Percentiles rank a stretch among this genome's conserved stretches.
Conservation (phyloP, 331 rosid species). For the Pyrus hybrid region DNA sequence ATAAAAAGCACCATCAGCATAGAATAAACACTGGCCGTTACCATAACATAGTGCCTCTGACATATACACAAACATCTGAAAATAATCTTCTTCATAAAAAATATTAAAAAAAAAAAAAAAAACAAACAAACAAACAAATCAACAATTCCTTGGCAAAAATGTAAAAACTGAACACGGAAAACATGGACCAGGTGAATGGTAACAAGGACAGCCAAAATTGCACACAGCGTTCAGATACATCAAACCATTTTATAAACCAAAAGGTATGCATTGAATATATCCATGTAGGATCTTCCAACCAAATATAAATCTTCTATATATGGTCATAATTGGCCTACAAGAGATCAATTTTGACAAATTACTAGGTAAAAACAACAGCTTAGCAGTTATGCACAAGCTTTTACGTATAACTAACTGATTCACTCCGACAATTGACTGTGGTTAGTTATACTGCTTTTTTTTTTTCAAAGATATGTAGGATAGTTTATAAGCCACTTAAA, state of each 20-base stretch:
- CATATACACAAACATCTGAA: too few relatives aligned
- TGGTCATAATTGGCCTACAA: background rate
- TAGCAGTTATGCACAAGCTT: background rate
- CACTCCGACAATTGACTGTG: background rate
- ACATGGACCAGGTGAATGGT: background rate
- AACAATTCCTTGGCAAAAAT: background rate
- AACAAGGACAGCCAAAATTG: background rate
- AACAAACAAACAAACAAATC: background rate
- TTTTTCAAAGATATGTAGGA: slow-evolving; percentile 16
- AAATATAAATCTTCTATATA: too few relatives aligned
- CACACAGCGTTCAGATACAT: background rate
- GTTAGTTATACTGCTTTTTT: slow-evolving; percentile 19
- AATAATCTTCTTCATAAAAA: too few relatives aligned
- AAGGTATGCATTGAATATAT: background rate
- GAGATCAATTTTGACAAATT: background rate
- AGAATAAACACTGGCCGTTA: background rate
- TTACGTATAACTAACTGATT: background rate
- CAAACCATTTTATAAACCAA: background rate
- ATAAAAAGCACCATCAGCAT: slow-evolving; percentile 21
- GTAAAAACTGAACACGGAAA: background rate
- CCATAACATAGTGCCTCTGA: too few relatives aligned
- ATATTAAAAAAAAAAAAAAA: too few relatives aligned
- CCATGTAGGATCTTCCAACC: background rate
- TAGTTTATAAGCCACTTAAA: slow-evolving; percentile 14
- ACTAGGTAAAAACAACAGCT: background rate